phyloP scores from a whole-genome alignment of 768 basidiomycete genomes.

The Brasilioporus rufonigricans region DNA sequence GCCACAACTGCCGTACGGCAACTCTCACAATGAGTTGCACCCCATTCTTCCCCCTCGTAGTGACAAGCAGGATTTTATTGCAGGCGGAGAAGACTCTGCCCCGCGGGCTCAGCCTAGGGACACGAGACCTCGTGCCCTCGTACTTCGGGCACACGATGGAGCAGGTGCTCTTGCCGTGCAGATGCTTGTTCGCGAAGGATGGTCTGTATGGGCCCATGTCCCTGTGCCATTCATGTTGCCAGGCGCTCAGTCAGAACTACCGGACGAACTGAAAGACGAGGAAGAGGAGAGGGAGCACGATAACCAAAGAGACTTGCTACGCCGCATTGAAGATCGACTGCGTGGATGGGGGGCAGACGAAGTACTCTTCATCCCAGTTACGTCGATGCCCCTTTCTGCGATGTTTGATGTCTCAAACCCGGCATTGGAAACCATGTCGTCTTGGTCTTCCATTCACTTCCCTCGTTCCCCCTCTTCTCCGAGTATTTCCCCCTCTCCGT shows the following conservation, averaged over 20 bases:
- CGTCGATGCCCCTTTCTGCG: slow-evolving; percentile 20
- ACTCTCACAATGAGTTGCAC: slow-evolving; percentile 27
- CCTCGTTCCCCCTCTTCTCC: slow-evolving; percentile 28
- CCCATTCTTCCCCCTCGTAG: slow-evolving; percentile 26
- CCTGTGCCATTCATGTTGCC: slow-evolving; percentile 35
- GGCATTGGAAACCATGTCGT: slow-evolving; percentile 16
- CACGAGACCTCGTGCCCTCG: slow-evolving; percentile 45
- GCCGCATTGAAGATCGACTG: slow-evolving; percentile 49
- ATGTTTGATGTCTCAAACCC: slow-evolving; percentile 21
- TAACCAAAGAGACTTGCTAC: slow-evolving; percentile 41
- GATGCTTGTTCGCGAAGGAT: slow-evolving; percentile 68
- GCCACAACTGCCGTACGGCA: slow-evolving; percentile 22
- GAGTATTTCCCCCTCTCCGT: slow-evolving; percentile 33
- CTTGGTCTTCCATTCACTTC: slow-evolving; percentile 25
- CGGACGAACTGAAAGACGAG: slow-evolving; percentile 31
- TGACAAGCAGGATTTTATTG: slow-evolving; percentile 26
- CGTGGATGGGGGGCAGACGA: slow-evolving; percentile 75
- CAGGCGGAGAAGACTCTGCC: slow-evolving; percentile 19
- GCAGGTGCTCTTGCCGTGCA: slow-evolving; percentile 75
- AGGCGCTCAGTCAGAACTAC: slow-evolving; percentile 36
- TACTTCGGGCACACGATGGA: slow-evolving; percentile 74
- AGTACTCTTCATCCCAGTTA: slow-evolving; percentile 56
- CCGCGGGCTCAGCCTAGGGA: slow-evolving; percentile 9
- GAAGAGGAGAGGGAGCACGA: slow-evolving; percentile 37
- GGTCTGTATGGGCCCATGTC: slow-evolving; percentile 74